A percentile compares a stretch with the other conserved stretches of the same genome.
These are phyloP conservation scores for Colletotrichum sp. DNA, from an alignment of 2,329 filamentous ascomycete genomes.

Conservation along the genomic window DNA sequence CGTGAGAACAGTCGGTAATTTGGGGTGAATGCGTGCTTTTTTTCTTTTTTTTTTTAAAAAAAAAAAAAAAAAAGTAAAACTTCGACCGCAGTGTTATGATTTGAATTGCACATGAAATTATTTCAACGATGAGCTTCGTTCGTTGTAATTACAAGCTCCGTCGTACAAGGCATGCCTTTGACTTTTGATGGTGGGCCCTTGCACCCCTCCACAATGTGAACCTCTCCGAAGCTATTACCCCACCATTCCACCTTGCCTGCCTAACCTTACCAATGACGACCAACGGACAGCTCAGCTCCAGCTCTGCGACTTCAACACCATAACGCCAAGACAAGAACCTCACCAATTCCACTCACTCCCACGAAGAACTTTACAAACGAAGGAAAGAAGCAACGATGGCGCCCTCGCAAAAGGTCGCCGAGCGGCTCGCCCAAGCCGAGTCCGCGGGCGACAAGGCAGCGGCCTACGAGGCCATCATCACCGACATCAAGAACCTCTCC, in stretches of 20 bases:
- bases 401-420: slow-evolving; percentile 43
- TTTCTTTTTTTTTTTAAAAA: too few species aligned
- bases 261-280: slow-evolving; percentile 16
- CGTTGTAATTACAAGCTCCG: background rate
- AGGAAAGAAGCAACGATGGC: slow-evolving; percentile 33
- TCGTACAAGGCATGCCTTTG: background rate
- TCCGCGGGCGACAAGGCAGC: slow-evolving; percentile 45
- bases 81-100: too few species aligned
- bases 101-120: background rate
- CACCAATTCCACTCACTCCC: too few species aligned
- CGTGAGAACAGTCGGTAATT: too few species aligned
- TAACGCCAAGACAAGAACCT: background rate
- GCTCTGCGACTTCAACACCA: background rate
- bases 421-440: slow-evolving; percentile 48
- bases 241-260: slow-evolving; percentile 25
- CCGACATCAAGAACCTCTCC: slow-evolving; percentile 45
- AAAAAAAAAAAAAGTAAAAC: too few species aligned
- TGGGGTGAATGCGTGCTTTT: too few species aligned
- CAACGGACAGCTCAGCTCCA: slow-evolving; percentile 6
- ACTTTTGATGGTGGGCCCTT: background rate
- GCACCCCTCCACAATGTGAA: background rate
- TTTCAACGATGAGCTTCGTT: background rate
- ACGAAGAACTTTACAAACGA: background rate
- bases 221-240: slow-evolving; percentile 15
- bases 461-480: slow-evolving; percentile 52